phyloP scores from a whole-genome alignment of 495 filamentous ascomycete genomes.

The Penicillium longicatenatum region DNA sequence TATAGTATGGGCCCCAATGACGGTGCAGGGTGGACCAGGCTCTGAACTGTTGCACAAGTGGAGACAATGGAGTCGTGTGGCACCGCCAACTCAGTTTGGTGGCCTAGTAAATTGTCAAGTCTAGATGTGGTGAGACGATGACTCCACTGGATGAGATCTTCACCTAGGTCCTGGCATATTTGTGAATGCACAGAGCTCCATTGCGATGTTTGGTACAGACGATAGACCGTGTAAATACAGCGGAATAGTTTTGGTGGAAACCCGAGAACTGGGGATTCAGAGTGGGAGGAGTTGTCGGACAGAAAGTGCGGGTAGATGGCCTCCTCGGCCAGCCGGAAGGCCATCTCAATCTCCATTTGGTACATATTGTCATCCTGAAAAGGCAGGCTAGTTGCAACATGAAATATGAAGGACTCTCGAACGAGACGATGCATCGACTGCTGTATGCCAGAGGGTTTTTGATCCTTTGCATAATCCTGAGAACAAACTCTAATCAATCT shows the following conservation, averaged over 20 bases:
- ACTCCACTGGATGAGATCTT: neutral
- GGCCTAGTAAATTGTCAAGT: neutral
- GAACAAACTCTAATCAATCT: constrained; percentile 19
- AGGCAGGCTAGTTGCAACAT: constrained; percentile 27
- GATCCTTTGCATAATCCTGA: neutral
- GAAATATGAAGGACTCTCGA: constrained; percentile 29
- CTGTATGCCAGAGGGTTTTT: neutral
- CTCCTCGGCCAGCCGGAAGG: constrained; percentile 21
- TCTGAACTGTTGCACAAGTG: neutral
- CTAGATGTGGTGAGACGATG: neutral
- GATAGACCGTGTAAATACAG: constrained; percentile 15
- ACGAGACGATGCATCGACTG: constrained; percentile 18
- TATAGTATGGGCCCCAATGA: neutral
- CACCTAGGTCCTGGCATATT: neutral
- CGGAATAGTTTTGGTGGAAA: constrained; percentile 22
- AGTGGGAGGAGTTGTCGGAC: neutral
- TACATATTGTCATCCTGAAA: constrained; percentile 13
- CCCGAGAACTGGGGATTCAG: constrained; percentile 24
- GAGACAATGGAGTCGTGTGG: neutral
- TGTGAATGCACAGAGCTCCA: constrained; percentile 2
- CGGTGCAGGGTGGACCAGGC: neutral
- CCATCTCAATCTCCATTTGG: constrained; percentile 13
- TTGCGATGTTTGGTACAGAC: constrained; percentile 12
- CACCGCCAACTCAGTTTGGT: neutral
- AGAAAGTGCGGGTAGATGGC: constrained; percentile 12